Conservation (phyloP, 257 asterid genomes). For the Solanum medicagineum region DNA sequence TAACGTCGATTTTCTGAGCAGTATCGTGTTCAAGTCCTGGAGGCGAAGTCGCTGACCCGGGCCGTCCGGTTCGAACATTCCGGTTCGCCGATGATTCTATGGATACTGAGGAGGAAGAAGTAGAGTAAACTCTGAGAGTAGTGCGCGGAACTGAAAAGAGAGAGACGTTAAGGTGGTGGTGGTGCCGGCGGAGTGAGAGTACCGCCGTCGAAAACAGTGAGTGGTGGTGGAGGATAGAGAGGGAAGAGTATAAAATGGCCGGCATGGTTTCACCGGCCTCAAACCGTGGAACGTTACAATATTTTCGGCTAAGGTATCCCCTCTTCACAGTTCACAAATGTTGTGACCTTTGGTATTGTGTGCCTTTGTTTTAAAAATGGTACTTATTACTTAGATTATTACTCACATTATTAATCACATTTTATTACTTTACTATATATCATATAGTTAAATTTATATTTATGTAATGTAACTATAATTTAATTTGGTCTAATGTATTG, state of each 20-base stretch:
- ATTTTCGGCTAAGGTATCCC: not conserved
- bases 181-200: slow-evolving; percentile 1
- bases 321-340: not conserved
- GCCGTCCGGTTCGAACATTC: slow-evolving; percentile 43
- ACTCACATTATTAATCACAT: not conserved
- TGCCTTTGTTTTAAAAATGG: no score
- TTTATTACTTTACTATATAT: no score
- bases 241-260: slow-evolving; percentile 31
- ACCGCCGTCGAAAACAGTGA: slow-evolving; percentile 19
- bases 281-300: not conserved
- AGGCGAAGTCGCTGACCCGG: slow-evolving; percentile 54
- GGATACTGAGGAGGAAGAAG: slow-evolving; percentile 7
- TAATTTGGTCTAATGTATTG: no score
- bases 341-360: not conserved
- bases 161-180: slow-evolving; percentile 1
- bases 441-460: no score
- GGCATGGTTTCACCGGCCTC: slow-evolving; percentile 23
- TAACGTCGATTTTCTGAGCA: slow-evolving; percentile 63
- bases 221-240: slow-evolving; percentile 41
- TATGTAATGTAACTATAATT: no score
- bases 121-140: not conserved
- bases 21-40: slow-evolving; percentile 22
- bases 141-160: not conserved
- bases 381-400: no score
- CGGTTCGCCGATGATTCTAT: slow-evolving; percentile 21